Evolutionary conservation across 371 early-diverging fungal species (phyloP).

Genomic region (Zychaea mexicana): DNA sequence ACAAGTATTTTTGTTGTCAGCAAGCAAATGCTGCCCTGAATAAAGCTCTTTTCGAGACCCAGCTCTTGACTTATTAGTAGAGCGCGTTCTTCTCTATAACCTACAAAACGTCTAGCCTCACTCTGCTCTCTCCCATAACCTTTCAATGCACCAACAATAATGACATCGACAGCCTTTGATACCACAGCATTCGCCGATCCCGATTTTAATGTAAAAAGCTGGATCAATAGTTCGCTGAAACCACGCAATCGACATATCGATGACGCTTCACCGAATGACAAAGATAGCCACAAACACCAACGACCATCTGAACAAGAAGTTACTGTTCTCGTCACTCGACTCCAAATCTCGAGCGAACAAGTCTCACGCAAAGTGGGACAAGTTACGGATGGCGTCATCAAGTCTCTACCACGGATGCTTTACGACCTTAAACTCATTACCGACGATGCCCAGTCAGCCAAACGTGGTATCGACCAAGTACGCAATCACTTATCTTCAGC

Average conservation of each 20-base stretch:
- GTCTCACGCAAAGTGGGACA: conserved; percentile 53
- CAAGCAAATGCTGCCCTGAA: too few species aligned
- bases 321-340: conserved; percentile 59
- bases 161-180: conserved; percentile 24
- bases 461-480: conserved; percentile 51
- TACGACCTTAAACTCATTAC: conserved; percentile 67
- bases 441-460: conserved; percentile 56
- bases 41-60: too few species aligned
- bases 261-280: background rate
- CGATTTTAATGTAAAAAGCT: conserved; percentile 62
- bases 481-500: conserved; percentile 37
- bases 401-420: conserved; percentile 63
- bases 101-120: background rate
- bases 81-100: background rate
- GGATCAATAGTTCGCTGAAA: conserved; percentile 61
- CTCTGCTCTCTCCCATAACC: background rate
- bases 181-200: conserved; percentile 34
- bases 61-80: too few species aligned
- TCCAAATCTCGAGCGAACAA: conserved; percentile 58
- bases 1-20: too few species aligned
- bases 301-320: conserved; percentile 43
- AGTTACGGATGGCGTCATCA: conserved; percentile 49
- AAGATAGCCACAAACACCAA: conserved; percentile 3
- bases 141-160: conserved; percentile 4
- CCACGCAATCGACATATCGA: conserved; percentile 10